Conservation (phyloP, 768 basidiomycete genomes). For the Mycena belliarum region DNA sequence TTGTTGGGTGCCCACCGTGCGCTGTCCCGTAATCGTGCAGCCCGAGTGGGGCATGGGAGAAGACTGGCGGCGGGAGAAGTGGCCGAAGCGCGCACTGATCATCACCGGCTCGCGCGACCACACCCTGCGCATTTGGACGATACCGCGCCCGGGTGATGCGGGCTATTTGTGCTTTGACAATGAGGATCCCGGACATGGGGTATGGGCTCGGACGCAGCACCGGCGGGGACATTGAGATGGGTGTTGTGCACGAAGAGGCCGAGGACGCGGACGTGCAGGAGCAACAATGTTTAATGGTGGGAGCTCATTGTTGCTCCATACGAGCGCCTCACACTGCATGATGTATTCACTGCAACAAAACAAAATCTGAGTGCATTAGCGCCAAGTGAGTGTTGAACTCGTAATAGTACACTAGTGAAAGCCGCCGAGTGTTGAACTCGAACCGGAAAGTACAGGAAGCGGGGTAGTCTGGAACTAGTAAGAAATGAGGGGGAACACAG, state of each 20-base stretch:
- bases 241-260: slow-evolving; percentile 13
- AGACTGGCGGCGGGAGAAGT: slow-evolving; percentile 49
- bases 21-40: slow-evolving; percentile 94
- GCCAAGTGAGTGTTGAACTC: too few relatives aligned
- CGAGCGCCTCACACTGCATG: too few relatives aligned
- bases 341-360: too few relatives aligned
- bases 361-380: too few relatives aligned
- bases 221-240: slow-evolving; percentile 16
- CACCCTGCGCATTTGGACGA: slow-evolving; percentile 38
- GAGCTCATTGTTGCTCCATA: too few relatives aligned
- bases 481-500: too few relatives aligned
- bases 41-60: slow-evolving; percentile 84
- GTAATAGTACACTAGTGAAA: too few relatives aligned
- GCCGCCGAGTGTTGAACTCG: too few relatives aligned
- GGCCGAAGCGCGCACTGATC: slow-evolving; percentile 43
- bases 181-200: slow-evolving; percentile 19
- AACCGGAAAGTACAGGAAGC: too few relatives aligned
- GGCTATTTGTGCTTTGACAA: slow-evolving; percentile 22
- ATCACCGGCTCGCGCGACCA: slow-evolving; percentile 53
- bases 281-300: too few relatives aligned
- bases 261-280: slow-evolving; percentile 49
- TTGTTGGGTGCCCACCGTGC: slow-evolving; percentile 94
- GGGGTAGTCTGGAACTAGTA: too few relatives aligned
- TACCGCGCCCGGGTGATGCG: slow-evolving; percentile 19
- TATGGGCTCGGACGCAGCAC: slow-evolving; percentile 7